Percentiles rank a stretch among this genome's conserved stretches.
These are phyloP conservation scores for Cryptosporidium felis DNA, from an alignment of 169 alveolate species.

Conservation along the genomic window DNA sequence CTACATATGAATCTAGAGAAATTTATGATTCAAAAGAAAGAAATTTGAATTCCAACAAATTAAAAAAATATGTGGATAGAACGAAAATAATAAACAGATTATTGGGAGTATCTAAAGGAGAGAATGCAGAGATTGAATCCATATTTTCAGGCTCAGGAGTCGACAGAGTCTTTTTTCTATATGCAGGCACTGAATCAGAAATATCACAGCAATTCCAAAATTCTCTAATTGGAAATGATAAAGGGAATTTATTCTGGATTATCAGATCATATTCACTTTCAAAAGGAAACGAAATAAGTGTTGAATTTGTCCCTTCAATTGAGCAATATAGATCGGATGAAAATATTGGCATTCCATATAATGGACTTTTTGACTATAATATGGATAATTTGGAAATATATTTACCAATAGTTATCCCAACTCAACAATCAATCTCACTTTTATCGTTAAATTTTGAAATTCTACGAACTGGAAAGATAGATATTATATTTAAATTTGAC, in stretches of 20 bases:
- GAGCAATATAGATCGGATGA: not conserved
- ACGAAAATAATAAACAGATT: not conserved
- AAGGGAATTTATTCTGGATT: conserved; percentile 47
- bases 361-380: conserved; percentile 39
- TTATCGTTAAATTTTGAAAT: conserved; percentile 4
- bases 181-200: conserved; percentile 37
- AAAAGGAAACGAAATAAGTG: conserved; percentile 5
- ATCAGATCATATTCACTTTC: conserved; percentile 18
- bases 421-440: conserved; percentile 1
- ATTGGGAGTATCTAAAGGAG: not conserved
- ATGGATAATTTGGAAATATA: conserved; percentile 6
- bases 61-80: too few relatives aligned
- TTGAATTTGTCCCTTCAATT: conserved; percentile 26
- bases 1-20: too few relatives aligned
- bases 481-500: not conserved
- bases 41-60: too few relatives aligned
- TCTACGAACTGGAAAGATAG: conserved; percentile 10
- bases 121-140: conserved; percentile 4
- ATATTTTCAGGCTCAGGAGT: conserved; percentile 13
- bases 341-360: conserved; percentile 11
- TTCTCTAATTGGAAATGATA: conserved; percentile 24
- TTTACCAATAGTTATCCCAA: conserved; percentile 28
- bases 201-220: conserved; percentile 14
- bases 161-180: conserved; percentile 27
- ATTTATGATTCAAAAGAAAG: too few relatives aligned